A percentile compares a stretch with the other conserved stretches of the same genome.
These are phyloP conservation scores for Hypsizygus ulmarius DNA, from an alignment of 1,284 basidiomycete genomes.

Conservation along the genomic window DNA sequence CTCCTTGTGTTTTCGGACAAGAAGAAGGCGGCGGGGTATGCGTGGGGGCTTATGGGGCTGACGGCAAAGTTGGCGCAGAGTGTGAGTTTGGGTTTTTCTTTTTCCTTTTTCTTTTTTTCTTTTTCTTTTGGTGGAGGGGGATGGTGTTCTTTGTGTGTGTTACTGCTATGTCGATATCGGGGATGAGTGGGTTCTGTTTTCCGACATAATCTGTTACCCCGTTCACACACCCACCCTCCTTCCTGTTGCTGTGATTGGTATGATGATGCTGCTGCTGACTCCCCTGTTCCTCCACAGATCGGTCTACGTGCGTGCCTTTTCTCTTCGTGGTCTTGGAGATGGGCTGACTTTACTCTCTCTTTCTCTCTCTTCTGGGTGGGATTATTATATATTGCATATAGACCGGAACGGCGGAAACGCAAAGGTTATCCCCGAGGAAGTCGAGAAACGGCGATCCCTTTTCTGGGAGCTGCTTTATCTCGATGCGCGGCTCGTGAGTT, in stretches of 20 bases:
- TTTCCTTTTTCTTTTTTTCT: constrained; percentile 4
- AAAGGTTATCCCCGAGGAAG: constrained; percentile 45
- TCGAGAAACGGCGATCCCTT: constrained; percentile 42
- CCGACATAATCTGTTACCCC: too few species aligned
- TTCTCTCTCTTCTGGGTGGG: constrained; percentile 4
- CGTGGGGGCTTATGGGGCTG: constrained; percentile 62
- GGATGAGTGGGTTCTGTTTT: too few species aligned
- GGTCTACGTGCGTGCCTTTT: constrained; percentile 49
- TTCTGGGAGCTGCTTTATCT: constrained; percentile 47
- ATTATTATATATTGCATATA: constrained; percentile 24
- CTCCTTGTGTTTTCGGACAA: constrained; percentile 47
- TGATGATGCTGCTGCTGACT: constrained; percentile 10
- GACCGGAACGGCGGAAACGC: constrained; percentile 40
- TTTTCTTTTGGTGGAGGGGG: constrained; percentile 7
- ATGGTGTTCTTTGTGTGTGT: too few species aligned
- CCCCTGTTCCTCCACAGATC: constrained; percentile 37
- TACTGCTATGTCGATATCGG: too few species aligned
- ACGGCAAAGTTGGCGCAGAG: constrained; percentile 63
- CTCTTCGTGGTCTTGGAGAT: constrained; percentile 3
- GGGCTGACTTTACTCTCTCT: too few species aligned
- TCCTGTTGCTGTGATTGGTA: not conserved
- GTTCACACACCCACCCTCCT: not conserved
- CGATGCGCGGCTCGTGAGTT: constrained; percentile 42
- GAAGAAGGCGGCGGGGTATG: constrained; percentile 45
- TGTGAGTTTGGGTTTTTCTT: constrained; percentile 37